Base-by-base conservation (phyloP, 2,329 filamentous ascomycete species). In the Parastagonospora avenae region DNA sequence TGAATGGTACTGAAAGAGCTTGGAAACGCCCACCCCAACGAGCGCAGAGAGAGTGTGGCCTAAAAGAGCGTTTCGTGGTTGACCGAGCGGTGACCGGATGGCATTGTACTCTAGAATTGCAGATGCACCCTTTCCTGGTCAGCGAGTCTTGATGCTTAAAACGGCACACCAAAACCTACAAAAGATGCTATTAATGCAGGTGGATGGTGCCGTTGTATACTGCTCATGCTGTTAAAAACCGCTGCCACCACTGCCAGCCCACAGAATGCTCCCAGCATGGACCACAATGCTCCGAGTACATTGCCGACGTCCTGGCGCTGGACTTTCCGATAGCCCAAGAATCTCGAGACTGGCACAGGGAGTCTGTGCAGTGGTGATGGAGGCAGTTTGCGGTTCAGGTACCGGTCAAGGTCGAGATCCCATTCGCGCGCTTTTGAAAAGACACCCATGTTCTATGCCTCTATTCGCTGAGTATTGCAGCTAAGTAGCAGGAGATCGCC, bases 361-460 rank as follows among this genome's bases (percentile, higher is more conserved):
- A 96, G 67, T 38, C 77, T 75, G 27, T 81, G 76, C 69, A 90
- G 82, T 60, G 82, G 84, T 35, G 88, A 87, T 11, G 82, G 77
- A 8, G 89, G 89, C 19, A 95, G 67, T 53, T 85, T 79, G 2
- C 81, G 88, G 69, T 93, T 91, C 43, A 95, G 70, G 68, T 87
- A 85, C n/a, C 74, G 76, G 78, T 96, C 92, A 57, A 96, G 83
- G 74, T 94, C 85, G 73, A 95, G 85, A 65, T 87, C 79, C 57
- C 68, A 72, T 8, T 54, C 49, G 45, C 57, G 52, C 11, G 60
- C 58, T 36, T 38, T 50, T 12, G 40, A 49, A 12, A 59, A 52
- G 2, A 52, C 48, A 46, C 48, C 45, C 57, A 63, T 62, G 4
- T 32, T 24, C 29, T 39, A 48, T 24, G 19, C 19, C 19, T 24